Conservation (phyloP, 257 asterid genomes). For the Lantana camara region DNA sequence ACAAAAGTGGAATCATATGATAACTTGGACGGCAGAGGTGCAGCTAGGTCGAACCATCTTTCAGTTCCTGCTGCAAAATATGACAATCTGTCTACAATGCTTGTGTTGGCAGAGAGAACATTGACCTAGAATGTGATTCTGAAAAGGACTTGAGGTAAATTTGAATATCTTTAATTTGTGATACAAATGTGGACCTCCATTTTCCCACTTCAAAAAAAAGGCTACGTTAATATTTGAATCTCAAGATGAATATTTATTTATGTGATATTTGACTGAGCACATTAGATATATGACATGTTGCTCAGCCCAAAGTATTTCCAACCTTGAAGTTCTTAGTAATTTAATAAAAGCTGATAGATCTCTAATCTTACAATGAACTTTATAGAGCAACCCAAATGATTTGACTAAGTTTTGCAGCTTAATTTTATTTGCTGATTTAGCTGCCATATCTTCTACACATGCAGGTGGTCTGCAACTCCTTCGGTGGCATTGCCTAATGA, state of each 20-base stretch:
- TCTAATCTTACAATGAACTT: background rate
- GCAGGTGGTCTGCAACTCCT: slow-evolving; percentile 59
- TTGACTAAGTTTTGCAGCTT: slow-evolving; percentile 1
- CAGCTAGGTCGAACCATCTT: slow-evolving; percentile 37
- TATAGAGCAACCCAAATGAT: slow-evolving; percentile 5
- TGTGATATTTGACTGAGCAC: too few species aligned
- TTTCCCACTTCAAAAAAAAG: slow-evolving; percentile 15
- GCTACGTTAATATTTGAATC: background rate
- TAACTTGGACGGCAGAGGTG: slow-evolving; percentile 34
- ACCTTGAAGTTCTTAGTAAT: background rate
- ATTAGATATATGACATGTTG: too few species aligned
- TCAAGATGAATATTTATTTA: too few species aligned
- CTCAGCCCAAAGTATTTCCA: slow-evolving; percentile 7
- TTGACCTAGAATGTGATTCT: slow-evolving; percentile 67
- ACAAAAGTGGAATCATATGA: slow-evolving; percentile 33
- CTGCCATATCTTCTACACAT: slow-evolving; percentile 22
- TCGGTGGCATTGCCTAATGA: slow-evolving; percentile 32
- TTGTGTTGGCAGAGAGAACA: slow-evolving; percentile 35
- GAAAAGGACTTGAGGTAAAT: slow-evolving; percentile 58
- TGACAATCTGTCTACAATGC: slow-evolving; percentile 32
- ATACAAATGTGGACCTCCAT: background rate
- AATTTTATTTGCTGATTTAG: slow-evolving; percentile 10
- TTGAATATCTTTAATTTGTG: slow-evolving; percentile 22
- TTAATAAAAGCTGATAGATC: background rate
- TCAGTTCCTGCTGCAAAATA: slow-evolving; percentile 31